phyloP scores from a whole-genome alignment of 352 stramenopile species.

The Plasmopara viticola region DNA sequence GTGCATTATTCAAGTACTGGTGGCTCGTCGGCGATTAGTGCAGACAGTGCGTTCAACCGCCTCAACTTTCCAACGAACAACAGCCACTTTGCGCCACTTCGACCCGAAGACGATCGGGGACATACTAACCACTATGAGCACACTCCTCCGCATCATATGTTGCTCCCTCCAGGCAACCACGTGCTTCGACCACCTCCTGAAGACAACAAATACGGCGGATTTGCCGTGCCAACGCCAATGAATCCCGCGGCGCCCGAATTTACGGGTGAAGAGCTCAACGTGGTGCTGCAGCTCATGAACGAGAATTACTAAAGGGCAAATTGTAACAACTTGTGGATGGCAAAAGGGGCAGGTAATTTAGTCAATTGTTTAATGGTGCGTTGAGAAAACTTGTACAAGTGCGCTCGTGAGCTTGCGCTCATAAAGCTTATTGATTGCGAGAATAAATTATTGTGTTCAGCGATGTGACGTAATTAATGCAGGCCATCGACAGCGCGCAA shows the following conservation, averaged over 20 bases:
- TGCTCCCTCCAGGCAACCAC: conserved; percentile 28
- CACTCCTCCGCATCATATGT: conserved; percentile 23
- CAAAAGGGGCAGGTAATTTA: conserved; percentile 8
- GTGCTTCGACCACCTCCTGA: conserved; percentile 56
- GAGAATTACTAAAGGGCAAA: conserved; percentile 38
- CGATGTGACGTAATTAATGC: no score
- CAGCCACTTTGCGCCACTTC: conserved; percentile 28
- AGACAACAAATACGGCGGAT: conserved; percentile 37
- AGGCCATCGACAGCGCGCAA: no score
- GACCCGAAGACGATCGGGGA: conserved; percentile 20
- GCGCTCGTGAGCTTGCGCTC: conserved; percentile 1
- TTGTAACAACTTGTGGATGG: background rate
- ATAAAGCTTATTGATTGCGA: no score
- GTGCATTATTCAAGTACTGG: conserved; percentile 12
- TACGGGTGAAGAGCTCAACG: conserved; percentile 68
- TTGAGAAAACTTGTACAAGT: conserved; percentile 13
- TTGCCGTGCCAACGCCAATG: conserved; percentile 52
- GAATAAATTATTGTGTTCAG: no score
- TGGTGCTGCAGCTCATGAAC: conserved; percentile 79
- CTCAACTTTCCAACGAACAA: conserved; percentile 14
- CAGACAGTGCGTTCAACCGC: conserved; percentile 22
- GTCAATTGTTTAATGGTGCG: conserved; percentile 21
- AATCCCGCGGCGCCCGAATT: conserved; percentile 65
- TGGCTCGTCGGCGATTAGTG: conserved; percentile 21
- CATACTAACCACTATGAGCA: conserved; percentile 22